Evolutionary conservation across 1,139 yeast species (phyloP), one percentile per base, ranked within the genome.

Genomic region (Candida albicans): DNA sequence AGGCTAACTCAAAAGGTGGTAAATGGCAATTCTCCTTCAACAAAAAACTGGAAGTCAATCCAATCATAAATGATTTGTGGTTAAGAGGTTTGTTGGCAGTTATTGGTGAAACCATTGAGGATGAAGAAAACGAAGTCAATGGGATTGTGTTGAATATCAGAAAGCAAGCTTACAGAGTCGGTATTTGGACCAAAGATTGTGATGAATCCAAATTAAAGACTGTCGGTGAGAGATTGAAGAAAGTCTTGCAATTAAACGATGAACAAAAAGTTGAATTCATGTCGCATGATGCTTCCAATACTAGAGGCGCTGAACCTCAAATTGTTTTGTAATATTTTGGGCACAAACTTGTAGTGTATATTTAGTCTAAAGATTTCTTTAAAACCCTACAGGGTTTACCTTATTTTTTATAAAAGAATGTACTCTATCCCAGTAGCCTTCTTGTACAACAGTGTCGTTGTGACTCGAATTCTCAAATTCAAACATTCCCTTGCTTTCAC

Each of bases 91-190:
- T 93, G 64, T 79, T 93, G 60, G 86, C 95, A 39, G 90, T 90
- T 48, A 89, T 93, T 67, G 99, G 99, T 57, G 98, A 93, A 71
- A 89, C 97, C 47, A 85, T 93, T 55, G 96, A 89, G 68, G 87
- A 83, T 53, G 93, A 85, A 51, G 91, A 86, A 63, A 79, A 85
- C 59, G 95, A 90, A 70, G 95, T 95, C 56, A 91, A 89, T 65
- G 99, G 99, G 58, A 89, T 90, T 55, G 96, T 93, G 54, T 82
- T 89, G 63, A 89, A 88, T 65, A 82, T 88, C 58, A 86, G 97
- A 76, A 84, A 81, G 64, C 84, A 81, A 55, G 91, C 84, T 52
- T 82, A 79, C 75, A 85, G 91, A 68, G 81, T 93, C 63, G 93
- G 95, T 61, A 74, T 93, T 65, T 93, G 99, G 99, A 91, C 98